Evolutionary conservation across 2,329 filamentous ascomycete species (phyloP).

Genomic region (Ciborinia camelliae): DNA sequence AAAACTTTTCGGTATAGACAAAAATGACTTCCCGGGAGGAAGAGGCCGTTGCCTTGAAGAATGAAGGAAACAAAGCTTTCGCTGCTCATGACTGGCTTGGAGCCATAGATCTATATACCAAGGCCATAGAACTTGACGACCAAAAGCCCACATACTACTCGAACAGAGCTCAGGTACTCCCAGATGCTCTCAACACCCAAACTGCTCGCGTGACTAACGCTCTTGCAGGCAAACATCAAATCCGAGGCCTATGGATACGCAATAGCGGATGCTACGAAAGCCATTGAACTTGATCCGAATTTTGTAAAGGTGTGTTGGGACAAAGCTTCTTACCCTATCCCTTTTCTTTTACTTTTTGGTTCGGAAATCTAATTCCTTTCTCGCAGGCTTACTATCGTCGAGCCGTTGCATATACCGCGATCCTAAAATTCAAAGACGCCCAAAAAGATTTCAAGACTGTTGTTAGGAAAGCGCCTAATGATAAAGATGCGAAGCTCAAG

Average conservation of each 20-base stretch:
- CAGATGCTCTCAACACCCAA: slow-evolving; percentile 28
- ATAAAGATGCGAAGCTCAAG: slow-evolving; percentile 89
- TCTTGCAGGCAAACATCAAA: slow-evolving; percentile 82
- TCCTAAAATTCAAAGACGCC: slow-evolving; percentile 82
- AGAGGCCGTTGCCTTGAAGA: slow-evolving; percentile 80
- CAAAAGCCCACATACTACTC: slow-evolving; percentile 87
- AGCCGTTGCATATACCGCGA: slow-evolving; percentile 87
- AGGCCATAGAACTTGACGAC: slow-evolving; percentile 82
- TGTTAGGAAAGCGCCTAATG: slow-evolving; percentile 78
- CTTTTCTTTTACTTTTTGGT: neutral
- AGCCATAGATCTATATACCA: slow-evolving; percentile 78
- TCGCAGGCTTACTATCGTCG: slow-evolving; percentile 85
- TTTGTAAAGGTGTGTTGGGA: slow-evolving; percentile 72
- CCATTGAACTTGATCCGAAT: slow-evolving; percentile 81
- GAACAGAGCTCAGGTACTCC: slow-evolving; percentile 85
- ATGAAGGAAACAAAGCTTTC: slow-evolving; percentile 93
- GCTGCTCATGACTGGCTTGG: slow-evolving; percentile 78
- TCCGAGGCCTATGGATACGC: slow-evolving; percentile 93
- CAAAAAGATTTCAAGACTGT: slow-evolving; percentile 90
- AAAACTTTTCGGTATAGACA: slow-evolving; percentile 7
- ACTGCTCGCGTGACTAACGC: slow-evolving; percentile 48
- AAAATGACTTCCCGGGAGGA: slow-evolving; percentile 44
- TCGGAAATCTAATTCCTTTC: neutral
- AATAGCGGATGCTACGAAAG: slow-evolving; percentile 84
- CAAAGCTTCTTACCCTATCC: neutral